Evolutionary conservation across 805 yeast genomes (phyloP).

Genomic region (Ogataea methanolica): DNA sequence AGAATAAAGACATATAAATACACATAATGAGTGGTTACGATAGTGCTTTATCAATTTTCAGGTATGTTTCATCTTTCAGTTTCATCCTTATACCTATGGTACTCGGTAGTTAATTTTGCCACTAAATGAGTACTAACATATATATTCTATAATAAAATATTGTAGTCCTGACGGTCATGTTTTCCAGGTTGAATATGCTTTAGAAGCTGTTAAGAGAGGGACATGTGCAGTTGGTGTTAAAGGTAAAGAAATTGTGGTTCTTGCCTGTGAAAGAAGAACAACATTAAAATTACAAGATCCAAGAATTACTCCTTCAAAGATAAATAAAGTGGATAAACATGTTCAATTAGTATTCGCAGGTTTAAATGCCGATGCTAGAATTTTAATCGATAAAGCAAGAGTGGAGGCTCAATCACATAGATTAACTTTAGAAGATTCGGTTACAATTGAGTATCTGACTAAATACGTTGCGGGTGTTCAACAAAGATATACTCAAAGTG

Average conservation of each 20-base stretch:
- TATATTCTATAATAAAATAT: neutral
- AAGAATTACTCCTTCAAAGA: constrained; percentile 91
- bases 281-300: constrained; percentile 95
- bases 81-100: constrained; percentile 26
- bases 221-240: constrained; percentile 98
- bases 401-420: constrained; percentile 95
- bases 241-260: constrained; percentile 81
- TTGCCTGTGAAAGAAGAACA: constrained; percentile 96
- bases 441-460: constrained; percentile 84
- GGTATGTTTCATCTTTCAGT: constrained; percentile 46
- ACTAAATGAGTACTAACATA: too few species aligned
- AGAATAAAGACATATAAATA: neutral
- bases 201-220: constrained; percentile 97
- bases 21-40: constrained; percentile 93
- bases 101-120: too few species aligned
- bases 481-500: constrained; percentile 94
- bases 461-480: constrained; percentile 97
- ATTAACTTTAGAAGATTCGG: constrained; percentile 92
- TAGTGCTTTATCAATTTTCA: constrained; percentile 94
- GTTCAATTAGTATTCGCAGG: constrained; percentile 95
- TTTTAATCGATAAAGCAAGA: constrained; percentile 90
- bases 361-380: constrained; percentile 95
- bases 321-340: constrained; percentile 86
- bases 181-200: constrained; percentile 97
- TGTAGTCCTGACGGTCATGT: constrained; percentile 95